Evolutionary conservation across 495 filamentous ascomycete species (phyloP).

Genomic region (Gamarada debralockiae): DNA sequence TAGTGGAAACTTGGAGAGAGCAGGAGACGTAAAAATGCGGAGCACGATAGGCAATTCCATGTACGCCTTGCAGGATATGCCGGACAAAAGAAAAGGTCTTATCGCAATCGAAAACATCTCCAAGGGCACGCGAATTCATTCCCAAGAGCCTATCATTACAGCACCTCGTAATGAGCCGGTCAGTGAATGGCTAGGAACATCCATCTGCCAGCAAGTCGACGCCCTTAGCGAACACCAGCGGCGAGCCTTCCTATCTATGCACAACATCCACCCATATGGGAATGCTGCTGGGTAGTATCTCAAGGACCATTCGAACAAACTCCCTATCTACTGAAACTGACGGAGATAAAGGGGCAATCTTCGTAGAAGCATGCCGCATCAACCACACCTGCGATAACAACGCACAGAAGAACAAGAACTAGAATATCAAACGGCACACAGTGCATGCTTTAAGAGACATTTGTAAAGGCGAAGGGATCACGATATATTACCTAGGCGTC

Average conservation of each 20-base stretch:
- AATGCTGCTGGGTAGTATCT: constrained; percentile 17
- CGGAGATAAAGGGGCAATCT: constrained; percentile 21
- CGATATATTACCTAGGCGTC: constrained; percentile 28
- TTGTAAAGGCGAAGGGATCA: constrained; percentile 32
- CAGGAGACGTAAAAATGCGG: not conserved
- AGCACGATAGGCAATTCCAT: constrained; percentile 1
- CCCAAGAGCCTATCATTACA: constrained; percentile 16
- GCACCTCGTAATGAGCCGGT: not conserved
- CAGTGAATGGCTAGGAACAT: constrained; percentile 6
- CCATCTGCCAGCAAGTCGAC: constrained; percentile 19
- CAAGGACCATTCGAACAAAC: constrained; percentile 31
- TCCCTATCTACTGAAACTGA: constrained; percentile 23
- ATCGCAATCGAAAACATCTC: constrained; percentile 28
- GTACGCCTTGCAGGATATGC: constrained; percentile 17
- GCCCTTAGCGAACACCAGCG: constrained; percentile 19
- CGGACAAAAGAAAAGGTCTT: constrained; percentile 30
- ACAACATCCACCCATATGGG: constrained; percentile 19
- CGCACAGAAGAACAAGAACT: constrained; percentile 34
- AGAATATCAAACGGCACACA: constrained; percentile 27
- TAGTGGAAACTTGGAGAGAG: no score
- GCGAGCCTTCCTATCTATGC: constrained; percentile 24
- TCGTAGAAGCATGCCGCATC: constrained; percentile 32
- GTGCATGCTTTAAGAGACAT: constrained; percentile 33
- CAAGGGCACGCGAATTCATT: constrained; percentile 31
- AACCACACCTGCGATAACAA: constrained; percentile 36